A percentile compares a stretch with the other conserved stretches of the same genome.
phyloP scores from a whole-genome alignment of 306 rosid genomes.

The Carpinus fangiana region DNA sequence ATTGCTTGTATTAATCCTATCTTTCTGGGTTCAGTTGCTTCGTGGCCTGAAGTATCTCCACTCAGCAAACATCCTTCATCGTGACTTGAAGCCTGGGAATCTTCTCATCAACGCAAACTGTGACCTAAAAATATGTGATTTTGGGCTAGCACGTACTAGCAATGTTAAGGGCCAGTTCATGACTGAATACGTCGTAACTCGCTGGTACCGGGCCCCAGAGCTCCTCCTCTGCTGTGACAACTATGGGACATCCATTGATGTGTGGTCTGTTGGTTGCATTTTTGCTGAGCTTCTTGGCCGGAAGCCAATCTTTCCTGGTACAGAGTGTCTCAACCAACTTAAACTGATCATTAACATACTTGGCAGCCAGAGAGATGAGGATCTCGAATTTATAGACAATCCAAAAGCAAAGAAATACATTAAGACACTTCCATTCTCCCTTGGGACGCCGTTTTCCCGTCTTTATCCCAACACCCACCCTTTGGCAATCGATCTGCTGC shows the following conservation, averaged over 20 bases:
- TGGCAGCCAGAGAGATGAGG: slow-evolving; percentile 94
- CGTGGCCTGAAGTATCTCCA: slow-evolving; percentile 91
- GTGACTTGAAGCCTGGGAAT: slow-evolving; percentile 95
- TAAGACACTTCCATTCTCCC: slow-evolving; percentile 60
- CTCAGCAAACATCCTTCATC: slow-evolving; percentile 94
- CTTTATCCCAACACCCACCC: slow-evolving; percentile 84
- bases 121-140: slow-evolving; percentile 93
- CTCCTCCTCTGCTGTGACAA: slow-evolving; percentile 93
- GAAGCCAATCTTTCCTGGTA: slow-evolving; percentile 83
- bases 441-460: slow-evolving; percentile 55
- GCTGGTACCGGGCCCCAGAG: slow-evolving; percentile 98
- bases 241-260: slow-evolving; percentile 86
- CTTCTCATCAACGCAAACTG: slow-evolving; percentile 91
- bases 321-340: slow-evolving; percentile 89
- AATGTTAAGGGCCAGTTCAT: slow-evolving; percentile 81
- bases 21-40: slow-evolving; percentile 63
- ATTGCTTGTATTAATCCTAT: slow-evolving; percentile 33
- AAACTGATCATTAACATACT: slow-evolving; percentile 76
- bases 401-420: slow-evolving; percentile 78
- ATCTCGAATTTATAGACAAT: slow-evolving; percentile 81
- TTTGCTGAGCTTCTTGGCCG: slow-evolving; percentile 91
- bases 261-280: slow-evolving; percentile 97
- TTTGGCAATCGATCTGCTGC: slow-evolving; percentile 74
- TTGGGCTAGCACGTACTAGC: slow-evolving; percentile 86
- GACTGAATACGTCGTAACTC: slow-evolving; percentile 96